A percentile compares a stretch with the other conserved stretches of the same genome.
phyloP scores from a whole-genome alignment of 2,329 filamentous ascomycete species.

The Thielaviopsis populi region DNA sequence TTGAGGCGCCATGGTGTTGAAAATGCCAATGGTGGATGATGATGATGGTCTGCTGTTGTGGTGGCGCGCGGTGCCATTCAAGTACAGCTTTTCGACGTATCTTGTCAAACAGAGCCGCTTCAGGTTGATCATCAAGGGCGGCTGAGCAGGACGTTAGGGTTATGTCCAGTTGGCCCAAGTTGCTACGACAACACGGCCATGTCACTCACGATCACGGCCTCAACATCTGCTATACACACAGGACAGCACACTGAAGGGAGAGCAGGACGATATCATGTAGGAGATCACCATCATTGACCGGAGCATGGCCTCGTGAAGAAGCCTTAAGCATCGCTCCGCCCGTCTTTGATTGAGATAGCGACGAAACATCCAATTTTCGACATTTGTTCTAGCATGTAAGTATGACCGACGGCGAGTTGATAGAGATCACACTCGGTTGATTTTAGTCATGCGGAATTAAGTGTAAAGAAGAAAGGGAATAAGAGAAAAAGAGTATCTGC shows the following conservation, averaged over 20 bases:
- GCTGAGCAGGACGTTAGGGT: too few relatives aligned
- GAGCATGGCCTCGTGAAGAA: not conserved
- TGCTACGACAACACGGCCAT: too few relatives aligned
- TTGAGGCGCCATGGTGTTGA: not conserved
- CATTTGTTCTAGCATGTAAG: slow-evolving; percentile 38
- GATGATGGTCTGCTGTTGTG: too few relatives aligned
- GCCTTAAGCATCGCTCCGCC: not conserved
- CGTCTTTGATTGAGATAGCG: slow-evolving; percentile 2
- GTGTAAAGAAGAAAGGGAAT: slow-evolving; percentile 29
- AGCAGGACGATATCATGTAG: not conserved
- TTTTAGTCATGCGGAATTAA: slow-evolving; percentile 41
- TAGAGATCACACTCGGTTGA: slow-evolving; percentile 38
- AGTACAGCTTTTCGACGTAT: too few relatives aligned
- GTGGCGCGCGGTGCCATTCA: too few relatives aligned
- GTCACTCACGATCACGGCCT: not conserved
- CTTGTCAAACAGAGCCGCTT: too few relatives aligned
- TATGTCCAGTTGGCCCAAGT: too few relatives aligned
- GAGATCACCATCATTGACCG: slow-evolving; percentile 12
- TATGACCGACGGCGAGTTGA: slow-evolving; percentile 43
- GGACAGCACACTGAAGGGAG: not conserved
- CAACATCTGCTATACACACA: not conserved
- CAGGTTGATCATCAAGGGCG: too few relatives aligned
- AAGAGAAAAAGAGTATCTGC: slow-evolving; percentile 17
- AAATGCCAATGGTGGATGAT: not conserved
- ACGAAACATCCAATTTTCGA: slow-evolving; percentile 10